Evolutionary conservation across 1,284 basidiomycete genomes (phyloP).

Genomic region (Phylloboletellus chloephorus): DNA sequence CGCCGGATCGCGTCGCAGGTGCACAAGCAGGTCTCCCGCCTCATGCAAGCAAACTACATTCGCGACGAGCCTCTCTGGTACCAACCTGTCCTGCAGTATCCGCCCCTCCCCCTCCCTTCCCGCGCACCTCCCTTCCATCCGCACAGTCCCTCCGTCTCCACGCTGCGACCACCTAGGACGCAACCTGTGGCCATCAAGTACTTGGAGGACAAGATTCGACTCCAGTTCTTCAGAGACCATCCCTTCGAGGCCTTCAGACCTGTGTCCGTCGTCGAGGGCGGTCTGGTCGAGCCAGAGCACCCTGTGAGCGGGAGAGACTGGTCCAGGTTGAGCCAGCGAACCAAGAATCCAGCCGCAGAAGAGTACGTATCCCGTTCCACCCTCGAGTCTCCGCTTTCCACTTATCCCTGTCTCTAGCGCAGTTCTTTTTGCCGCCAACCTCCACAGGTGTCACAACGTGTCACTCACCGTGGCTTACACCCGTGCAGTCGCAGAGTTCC

Average conservation of each 20-base stretch:
- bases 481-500: constrained; percentile 78
- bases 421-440: constrained; percentile 74
- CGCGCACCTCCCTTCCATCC: constrained; percentile 55
- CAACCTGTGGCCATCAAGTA: constrained; percentile 69
- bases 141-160: constrained; percentile 25
- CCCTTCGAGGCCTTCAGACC: constrained; percentile 93
- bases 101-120: constrained; percentile 80
- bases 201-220: constrained; percentile 79
- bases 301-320: constrained; percentile 59
- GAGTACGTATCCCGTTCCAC: constrained; percentile 60
- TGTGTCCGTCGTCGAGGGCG: constrained; percentile 70
- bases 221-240: constrained; percentile 93
- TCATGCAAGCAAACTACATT: constrained; percentile 70
- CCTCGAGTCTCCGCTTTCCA: neutral
- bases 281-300: constrained; percentile 50
- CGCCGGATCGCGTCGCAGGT: constrained; percentile 85
- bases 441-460: constrained; percentile 62
- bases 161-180: constrained; percentile 43
- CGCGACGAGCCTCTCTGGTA: constrained; percentile 80
- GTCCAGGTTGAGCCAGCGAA: constrained; percentile 74
- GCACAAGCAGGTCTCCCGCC: constrained; percentile 80
- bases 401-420: constrained; percentile 47
- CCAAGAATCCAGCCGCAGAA: constrained; percentile 80
- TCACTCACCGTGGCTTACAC: constrained; percentile 81
- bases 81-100: constrained; percentile 80